phyloP scores from a whole-genome alignment of 441 rosid species.

The Melastoma candidum region DNA sequence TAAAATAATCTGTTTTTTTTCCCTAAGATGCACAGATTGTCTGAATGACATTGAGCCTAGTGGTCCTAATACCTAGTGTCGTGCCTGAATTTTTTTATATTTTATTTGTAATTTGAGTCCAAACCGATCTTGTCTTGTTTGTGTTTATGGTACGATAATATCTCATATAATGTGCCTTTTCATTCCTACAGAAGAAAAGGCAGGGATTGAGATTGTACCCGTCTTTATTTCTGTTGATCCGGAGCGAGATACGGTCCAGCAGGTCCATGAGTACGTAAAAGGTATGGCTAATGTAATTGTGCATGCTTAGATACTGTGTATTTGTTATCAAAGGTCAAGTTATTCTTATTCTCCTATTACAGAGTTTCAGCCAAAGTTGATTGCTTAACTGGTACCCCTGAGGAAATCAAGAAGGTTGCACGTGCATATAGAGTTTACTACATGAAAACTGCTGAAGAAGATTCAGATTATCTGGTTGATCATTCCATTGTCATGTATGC shows the following conservation, averaged over 20 bases:
- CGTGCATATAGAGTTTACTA: constrained; percentile 88
- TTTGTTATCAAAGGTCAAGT: neutral
- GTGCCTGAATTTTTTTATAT: neutral
- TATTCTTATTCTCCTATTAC: constrained; percentile 13
- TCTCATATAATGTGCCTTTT: constrained; percentile 3
- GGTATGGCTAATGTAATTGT: constrained; percentile 28
- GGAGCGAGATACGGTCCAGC: constrained; percentile 86
- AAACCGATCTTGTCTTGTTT: neutral
- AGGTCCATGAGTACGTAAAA: constrained; percentile 81
- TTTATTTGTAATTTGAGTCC: neutral
- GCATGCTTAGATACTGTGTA: neutral
- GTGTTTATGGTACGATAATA: too few relatives aligned
- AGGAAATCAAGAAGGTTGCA: constrained; percentile 70
- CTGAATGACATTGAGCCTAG: neutral
- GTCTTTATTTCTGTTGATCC: constrained; percentile 92
- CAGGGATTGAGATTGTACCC: constrained; percentile 63
- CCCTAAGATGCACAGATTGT: too few relatives aligned
- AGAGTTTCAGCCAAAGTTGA: constrained; percentile 84
- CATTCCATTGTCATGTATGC: constrained; percentile 94
- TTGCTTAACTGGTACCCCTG: constrained; percentile 74
- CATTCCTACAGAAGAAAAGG: constrained; percentile 52
- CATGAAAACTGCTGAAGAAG: constrained; percentile 94
- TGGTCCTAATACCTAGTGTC: neutral
- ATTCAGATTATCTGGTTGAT: constrained; percentile 94
- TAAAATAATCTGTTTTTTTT: neutral